Percentiles rank a stretch among this genome's conserved stretches.
phyloP scores from a whole-genome alignment of 768 basidiomycete genomes.

The Trametes cingulata region DNA sequence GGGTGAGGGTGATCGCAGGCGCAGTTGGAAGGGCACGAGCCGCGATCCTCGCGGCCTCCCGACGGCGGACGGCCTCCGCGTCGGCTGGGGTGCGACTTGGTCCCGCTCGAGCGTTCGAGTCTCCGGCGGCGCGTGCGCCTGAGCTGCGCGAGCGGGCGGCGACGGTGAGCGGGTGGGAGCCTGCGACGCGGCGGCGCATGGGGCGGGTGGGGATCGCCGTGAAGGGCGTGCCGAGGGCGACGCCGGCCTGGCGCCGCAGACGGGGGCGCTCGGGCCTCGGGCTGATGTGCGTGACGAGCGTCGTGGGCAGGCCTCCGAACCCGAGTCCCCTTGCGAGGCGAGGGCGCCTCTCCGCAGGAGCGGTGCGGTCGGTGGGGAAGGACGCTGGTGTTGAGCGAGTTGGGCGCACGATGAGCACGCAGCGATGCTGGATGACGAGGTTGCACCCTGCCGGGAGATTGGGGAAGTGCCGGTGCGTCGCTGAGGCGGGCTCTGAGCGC shows the following conservation, averaged over 20 bases:
- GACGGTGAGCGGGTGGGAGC: background rate
- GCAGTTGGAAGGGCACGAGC: too few species aligned
- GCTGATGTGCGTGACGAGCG: background rate
- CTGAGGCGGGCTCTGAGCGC: slow-evolving; percentile 1
- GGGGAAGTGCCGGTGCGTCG: background rate
- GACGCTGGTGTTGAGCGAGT: background rate
- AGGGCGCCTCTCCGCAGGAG: background rate
- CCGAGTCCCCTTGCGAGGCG: background rate
- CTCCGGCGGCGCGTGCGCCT: background rate
- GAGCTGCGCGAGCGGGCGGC: background rate
- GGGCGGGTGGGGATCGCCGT: background rate
- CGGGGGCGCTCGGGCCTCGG: background rate
- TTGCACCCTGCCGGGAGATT: background rate
- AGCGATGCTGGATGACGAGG: background rate
- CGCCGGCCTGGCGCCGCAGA: background rate
- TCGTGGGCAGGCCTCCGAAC: background rate
- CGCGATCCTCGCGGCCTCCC: too few species aligned
- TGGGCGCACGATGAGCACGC: background rate
- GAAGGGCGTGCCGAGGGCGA: background rate
- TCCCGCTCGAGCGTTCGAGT: background rate
- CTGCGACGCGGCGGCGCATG: slow-evolving; percentile 1
- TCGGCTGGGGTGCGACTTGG: background rate
- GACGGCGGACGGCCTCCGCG: background rate
- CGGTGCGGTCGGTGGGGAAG: background rate
- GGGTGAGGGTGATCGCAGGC: background rate